Percentiles rank a stretch among this genome's conserved stretches.
Conservation (phyloP, 169 alveolate genomes). For the Eimeria praecox region DNA sequence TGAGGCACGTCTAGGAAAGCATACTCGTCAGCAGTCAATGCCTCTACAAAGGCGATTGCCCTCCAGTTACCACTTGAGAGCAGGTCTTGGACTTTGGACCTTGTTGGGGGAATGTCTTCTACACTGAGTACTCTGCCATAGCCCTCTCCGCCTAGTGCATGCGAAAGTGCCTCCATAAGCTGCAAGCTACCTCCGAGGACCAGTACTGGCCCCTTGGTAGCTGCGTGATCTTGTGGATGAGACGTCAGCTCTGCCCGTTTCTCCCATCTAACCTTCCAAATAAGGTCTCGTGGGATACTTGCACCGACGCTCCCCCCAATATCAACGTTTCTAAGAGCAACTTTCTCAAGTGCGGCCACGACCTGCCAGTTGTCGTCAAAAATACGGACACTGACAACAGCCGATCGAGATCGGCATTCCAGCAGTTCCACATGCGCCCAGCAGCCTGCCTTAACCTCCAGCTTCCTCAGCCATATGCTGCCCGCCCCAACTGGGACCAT, state of each 20-base stretch:
- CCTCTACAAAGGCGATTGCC: conserved; percentile 77
- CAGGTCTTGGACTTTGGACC: conserved; percentile 72
- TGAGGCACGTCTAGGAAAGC: conserved; percentile 79
- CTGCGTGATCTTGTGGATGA: conserved; percentile 22
- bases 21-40: conserved; percentile 79
- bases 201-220: conserved; percentile 65
- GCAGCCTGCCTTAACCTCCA: conserved; percentile 60
- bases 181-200: conserved; percentile 79
- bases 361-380: conserved; percentile 71
- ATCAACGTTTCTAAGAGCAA: conserved; percentile 77
- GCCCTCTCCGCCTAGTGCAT: conserved; percentile 61
- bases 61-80: conserved; percentile 68
- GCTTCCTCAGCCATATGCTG: conserved; percentile 73
- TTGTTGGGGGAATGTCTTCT: conserved; percentile 65
- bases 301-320: conserved; percentile 81
- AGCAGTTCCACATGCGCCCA: conserved; percentile 81
- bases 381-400: conserved; percentile 67
- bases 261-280: conserved; percentile 84
- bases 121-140: conserved; percentile 71
- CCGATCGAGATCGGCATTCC: conserved; percentile 64
- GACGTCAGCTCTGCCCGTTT: conserved; percentile 42
- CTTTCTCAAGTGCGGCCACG: conserved; percentile 68
- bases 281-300: conserved; percentile 82
- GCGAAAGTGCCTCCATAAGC: conserved; percentile 75
- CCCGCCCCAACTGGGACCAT: conserved; percentile 88